Percentiles rank a stretch among this genome's conserved stretches.
phyloP scores from a whole-genome alignment of 1,284 basidiomycete species.

The Sparassis latifolia region DNA sequence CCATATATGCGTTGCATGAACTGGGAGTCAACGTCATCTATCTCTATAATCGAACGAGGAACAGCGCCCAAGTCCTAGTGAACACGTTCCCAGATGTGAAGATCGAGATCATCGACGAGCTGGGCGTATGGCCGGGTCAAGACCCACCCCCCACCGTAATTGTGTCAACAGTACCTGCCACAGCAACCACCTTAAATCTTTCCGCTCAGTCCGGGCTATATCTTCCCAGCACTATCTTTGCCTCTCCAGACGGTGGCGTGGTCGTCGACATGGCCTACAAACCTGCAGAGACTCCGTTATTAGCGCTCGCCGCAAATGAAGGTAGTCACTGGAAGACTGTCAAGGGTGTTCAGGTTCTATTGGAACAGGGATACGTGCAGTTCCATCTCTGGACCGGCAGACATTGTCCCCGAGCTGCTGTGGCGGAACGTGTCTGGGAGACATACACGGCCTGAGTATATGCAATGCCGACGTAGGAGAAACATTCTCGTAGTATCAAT shows the following conservation, averaged over 20 bases:
- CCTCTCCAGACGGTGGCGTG: conserved; percentile 44
- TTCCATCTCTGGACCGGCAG: conserved; percentile 80
- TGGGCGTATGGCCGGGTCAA: conserved; percentile 46
- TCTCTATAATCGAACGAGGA: conserved; percentile 77
- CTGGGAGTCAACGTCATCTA: conserved; percentile 70
- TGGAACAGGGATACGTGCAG: conserved; percentile 85
- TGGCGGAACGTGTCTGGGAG: conserved; percentile 43
- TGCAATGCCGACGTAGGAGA: too few species aligned
- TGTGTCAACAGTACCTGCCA: conserved; percentile 82
- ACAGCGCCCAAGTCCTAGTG: conserved; percentile 67
- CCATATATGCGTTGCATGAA: conserved; percentile 79
- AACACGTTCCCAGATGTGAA: conserved; percentile 61
- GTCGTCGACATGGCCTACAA: conserved; percentile 93
- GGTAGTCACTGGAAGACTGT: conserved; percentile 66
- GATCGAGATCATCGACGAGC: conserved; percentile 53
- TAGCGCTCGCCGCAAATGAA: conserved; percentile 45
- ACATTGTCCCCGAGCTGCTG: conserved; percentile 41
- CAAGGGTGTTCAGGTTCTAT: conserved; percentile 75
- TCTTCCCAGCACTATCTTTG: conserved; percentile 53
- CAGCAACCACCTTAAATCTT: conserved; percentile 46
- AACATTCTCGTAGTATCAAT: too few species aligned
- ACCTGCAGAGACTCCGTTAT: conserved; percentile 68
- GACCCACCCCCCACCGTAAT: conserved; percentile 60
- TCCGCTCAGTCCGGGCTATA: conserved; percentile 37
- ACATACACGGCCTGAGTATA: conserved; percentile 27